Evolutionary conservation across 169 alveolate species (phyloP).

Genomic region (Cyclospora cayetanensis): DNA sequence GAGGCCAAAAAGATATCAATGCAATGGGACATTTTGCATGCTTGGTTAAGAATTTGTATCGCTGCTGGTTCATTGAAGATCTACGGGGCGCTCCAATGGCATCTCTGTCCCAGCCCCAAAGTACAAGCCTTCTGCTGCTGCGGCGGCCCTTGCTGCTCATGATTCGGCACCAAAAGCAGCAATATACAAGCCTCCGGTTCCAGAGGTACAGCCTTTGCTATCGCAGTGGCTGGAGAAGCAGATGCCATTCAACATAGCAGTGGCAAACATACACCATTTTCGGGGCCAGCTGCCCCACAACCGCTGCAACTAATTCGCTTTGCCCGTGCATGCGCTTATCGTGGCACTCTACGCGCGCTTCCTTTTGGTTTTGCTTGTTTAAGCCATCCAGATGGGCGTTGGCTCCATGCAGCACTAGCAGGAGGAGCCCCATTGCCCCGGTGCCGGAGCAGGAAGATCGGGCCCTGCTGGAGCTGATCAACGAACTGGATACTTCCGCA

Average conservation of each 20-base stretch:
- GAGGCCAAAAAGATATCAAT: too few relatives aligned
- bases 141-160: neutral
- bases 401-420: neutral
- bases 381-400: neutral
- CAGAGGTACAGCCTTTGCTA: neutral
- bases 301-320: neutral
- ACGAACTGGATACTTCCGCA: too few relatives aligned
- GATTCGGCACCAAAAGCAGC: neutral
- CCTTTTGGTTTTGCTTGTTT: neutral
- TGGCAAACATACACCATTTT: neutral
- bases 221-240: constrained; percentile 7
- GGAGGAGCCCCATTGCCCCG: neutral
- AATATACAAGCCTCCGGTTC: neutral
- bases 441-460: too few relatives aligned
- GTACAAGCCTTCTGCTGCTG: neutral
- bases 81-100: constrained; percentile 25
- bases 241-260: neutral
- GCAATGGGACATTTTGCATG: neutral
- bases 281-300: constrained; percentile 48
- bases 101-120: constrained; percentile 38
- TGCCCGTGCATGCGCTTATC: constrained; percentile 9
- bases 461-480: too few relatives aligned
- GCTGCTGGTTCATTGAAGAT: neutral
- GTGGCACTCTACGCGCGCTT: neutral
- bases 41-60: neutral